A percentile compares a stretch with the other conserved stretches of the same genome.
Evolutionary conservation across 2,329 filamentous ascomycete genomes (phyloP).

Genomic region (Cladosporium sp.): DNA sequence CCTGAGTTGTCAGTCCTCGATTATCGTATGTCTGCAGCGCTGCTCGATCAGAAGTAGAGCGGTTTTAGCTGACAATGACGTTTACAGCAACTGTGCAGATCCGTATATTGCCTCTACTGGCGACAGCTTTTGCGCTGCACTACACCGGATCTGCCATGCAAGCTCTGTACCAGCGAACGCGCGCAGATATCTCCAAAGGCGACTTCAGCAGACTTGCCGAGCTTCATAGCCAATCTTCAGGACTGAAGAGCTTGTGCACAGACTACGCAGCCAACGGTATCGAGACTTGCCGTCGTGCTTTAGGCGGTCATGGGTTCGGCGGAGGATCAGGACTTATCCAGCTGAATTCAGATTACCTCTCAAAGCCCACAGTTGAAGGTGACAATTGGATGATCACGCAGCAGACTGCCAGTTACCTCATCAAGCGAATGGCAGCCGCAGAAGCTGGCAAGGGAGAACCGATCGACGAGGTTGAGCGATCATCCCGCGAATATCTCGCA

Average conservation of each 20-base stretch:
- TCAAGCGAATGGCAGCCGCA: slow-evolving; percentile 46
- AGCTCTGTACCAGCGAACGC: slow-evolving; percentile 41
- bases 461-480: slow-evolving; percentile 35
- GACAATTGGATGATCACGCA: slow-evolving; percentile 55
- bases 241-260: slow-evolving; percentile 49
- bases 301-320: slow-evolving; percentile 51
- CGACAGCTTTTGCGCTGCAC: slow-evolving; percentile 46
- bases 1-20: slow-evolving; percentile 46
- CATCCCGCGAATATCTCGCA: slow-evolving; percentile 37
- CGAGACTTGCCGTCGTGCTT: slow-evolving; percentile 47
- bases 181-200: slow-evolving; percentile 44
- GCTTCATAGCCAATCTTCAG: slow-evolving; percentile 49
- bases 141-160: slow-evolving; percentile 47
- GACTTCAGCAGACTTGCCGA: slow-evolving; percentile 45
- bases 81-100: slow-evolving; percentile 45
- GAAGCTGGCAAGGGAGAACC: slow-evolving; percentile 31
- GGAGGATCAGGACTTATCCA: slow-evolving; percentile 48
- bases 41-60: no score
- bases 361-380: slow-evolving; percentile 51
- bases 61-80: not conserved
- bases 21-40: slow-evolving; percentile 30
- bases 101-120: slow-evolving; percentile 47
- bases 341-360: slow-evolving; percentile 46
- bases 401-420: slow-evolving; percentile 45
- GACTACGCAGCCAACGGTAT: slow-evolving; percentile 49